Conservation (phyloP, 352 stramenopile genomes). For the Aphanomyces astaci region DNA sequence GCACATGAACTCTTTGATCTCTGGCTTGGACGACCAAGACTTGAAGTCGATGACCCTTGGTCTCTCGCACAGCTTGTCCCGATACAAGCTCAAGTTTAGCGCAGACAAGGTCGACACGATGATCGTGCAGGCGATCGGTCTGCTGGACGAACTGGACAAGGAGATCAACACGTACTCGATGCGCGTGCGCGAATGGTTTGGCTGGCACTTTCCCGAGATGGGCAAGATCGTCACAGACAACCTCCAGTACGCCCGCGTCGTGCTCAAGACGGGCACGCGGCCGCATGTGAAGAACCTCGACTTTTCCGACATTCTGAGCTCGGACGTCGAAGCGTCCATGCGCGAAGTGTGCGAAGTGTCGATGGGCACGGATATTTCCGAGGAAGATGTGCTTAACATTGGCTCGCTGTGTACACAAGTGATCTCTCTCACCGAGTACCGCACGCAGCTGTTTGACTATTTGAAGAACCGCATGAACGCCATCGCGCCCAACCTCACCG, state of each 20-base stretch:
- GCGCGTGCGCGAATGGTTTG: slow-evolving; percentile 99
- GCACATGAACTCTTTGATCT: slow-evolving; percentile 94
- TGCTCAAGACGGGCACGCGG: slow-evolving; percentile 93
- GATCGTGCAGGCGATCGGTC: slow-evolving; percentile 99
- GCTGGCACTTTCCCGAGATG: slow-evolving; percentile 96
- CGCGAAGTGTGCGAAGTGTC: slow-evolving; percentile 97
- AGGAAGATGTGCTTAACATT: slow-evolving; percentile 98
- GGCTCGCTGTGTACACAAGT: slow-evolving; percentile 88
- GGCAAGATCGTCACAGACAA: slow-evolving; percentile 98
- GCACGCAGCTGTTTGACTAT: slow-evolving; percentile 98
- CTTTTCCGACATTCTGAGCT: slow-evolving; percentile 81
- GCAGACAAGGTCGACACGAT: slow-evolving; percentile 99
- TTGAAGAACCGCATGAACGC: slow-evolving; percentile 99
- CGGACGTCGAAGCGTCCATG: slow-evolving; percentile 91
- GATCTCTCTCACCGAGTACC: slow-evolving; percentile 84
- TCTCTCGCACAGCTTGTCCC: slow-evolving; percentile 96
- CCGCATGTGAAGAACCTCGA: slow-evolving; percentile 91
- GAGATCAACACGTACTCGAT: slow-evolving; percentile 99
- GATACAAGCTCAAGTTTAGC: slow-evolving; percentile 99
- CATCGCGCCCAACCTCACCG: slow-evolving; percentile 99
- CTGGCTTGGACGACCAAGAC: slow-evolving; percentile 83
- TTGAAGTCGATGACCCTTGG: slow-evolving; percentile 97
- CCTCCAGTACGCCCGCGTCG: slow-evolving; percentile 96
- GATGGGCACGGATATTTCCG: slow-evolving; percentile 99
- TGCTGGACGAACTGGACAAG: slow-evolving; percentile 99